These are phyloP conservation scores for Tylopilus orsonianus DNA, from an alignment of 1,284 basidiomycete genomes.

Conservation along the genomic window DNA sequence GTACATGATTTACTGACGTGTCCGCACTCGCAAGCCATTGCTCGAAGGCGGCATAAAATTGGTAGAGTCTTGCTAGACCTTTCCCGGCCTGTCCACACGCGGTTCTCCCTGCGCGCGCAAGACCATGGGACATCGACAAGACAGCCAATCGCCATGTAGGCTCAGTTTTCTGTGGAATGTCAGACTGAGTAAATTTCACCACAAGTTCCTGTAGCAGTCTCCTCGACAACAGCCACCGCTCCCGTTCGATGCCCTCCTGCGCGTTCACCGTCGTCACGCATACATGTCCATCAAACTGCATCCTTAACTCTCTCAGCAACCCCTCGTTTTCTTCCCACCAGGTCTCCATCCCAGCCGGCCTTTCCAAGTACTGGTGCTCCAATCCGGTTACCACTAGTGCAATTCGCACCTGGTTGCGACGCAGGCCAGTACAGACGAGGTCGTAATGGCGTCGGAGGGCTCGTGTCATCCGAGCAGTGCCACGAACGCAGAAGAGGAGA, in stretches of 20 bases:
- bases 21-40: background rate
- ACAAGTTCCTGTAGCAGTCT: background rate
- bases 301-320: background rate
- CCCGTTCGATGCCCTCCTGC: background rate
- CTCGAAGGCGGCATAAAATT: background rate
- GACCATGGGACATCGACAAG: background rate
- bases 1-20: background rate
- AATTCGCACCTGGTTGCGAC: slow-evolving; percentile 10
- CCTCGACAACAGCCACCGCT: background rate
- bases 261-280: slow-evolving; percentile 4
- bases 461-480: slow-evolving; percentile 5
- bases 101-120: too few relatives aligned
- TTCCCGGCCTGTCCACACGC: background rate
- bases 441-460: slow-evolving; percentile 12
- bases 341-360: background rate
- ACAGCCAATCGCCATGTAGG: background rate
- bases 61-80: background rate
- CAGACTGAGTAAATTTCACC: background rate
- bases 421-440: slow-evolving; percentile 12
- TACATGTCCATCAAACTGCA: background rate
- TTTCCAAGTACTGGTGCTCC: background rate
- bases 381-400: slow-evolving; percentile 5
- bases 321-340: slow-evolving; percentile 3
- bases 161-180: background rate
- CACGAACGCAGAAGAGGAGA: slow-evolving; percentile 25